A percentile compares a stretch with the other conserved stretches of the same genome.
Conservation (phyloP, 176 grass and related monocot species). For the Zizania latifolia region DNA sequence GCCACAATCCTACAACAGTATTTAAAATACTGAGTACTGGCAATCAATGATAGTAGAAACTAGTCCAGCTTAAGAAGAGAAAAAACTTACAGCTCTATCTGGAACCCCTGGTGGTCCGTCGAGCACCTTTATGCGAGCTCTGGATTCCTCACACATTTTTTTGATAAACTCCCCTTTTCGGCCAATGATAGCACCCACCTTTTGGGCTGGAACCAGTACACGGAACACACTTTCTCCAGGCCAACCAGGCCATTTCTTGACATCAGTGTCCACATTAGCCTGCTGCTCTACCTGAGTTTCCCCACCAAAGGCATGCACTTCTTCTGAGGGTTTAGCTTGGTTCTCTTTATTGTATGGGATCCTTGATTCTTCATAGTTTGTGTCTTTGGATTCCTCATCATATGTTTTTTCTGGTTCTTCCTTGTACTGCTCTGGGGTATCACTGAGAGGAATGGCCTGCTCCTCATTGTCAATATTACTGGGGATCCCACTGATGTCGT, state of each 20-base stretch:
- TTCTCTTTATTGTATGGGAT: constrained; percentile 23
- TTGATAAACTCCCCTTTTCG: constrained; percentile 97
- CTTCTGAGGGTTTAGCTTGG: neutral
- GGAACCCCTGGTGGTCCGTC: constrained; percentile 72
- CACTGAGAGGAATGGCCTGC: neutral
- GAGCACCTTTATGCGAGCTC: constrained; percentile 89
- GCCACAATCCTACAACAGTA: neutral
- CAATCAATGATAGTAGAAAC: neutral
- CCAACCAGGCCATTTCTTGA: constrained; percentile 87
- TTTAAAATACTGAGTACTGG: neutral
- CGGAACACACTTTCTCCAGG: constrained; percentile 90
- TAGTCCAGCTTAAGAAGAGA: neutral
- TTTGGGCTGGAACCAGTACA: constrained; percentile 66
- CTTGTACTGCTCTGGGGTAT: constrained; percentile 16
- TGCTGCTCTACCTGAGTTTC: constrained; percentile 27
- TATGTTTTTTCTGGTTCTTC: constrained; percentile 24
- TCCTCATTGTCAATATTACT: constrained; percentile 14
- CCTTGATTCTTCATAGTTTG: constrained; percentile 8
- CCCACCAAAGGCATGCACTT: neutral
- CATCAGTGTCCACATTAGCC: constrained; percentile 25
- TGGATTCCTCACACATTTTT: constrained; percentile 92
- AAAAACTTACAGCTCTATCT: constrained; percentile 79
- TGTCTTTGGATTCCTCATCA: constrained; percentile 16
- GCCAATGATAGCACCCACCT: constrained; percentile 87
- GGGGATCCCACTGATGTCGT: constrained; percentile 30